These are phyloP conservation scores for Huiozyma sinensis DNA, from an alignment of 805 yeast species.

Conservation along the genomic window DNA sequence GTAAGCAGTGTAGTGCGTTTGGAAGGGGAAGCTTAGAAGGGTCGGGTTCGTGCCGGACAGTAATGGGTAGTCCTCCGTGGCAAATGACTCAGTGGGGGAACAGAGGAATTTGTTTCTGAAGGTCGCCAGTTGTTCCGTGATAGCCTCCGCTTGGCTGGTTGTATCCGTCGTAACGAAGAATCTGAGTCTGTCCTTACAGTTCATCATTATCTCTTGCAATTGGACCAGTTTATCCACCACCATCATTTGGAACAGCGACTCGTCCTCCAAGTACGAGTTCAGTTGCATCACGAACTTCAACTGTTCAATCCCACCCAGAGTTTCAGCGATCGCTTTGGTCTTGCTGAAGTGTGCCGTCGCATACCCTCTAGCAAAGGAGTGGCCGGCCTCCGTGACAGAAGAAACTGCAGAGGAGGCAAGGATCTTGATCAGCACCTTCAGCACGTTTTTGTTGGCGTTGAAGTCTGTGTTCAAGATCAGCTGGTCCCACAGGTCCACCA, in stretches of 20 bases:
- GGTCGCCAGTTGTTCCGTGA: constrained; percentile 21
- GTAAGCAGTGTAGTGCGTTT: constrained; percentile 71
- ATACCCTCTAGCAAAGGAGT: constrained; percentile 61
- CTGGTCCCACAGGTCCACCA: constrained; percentile 59
- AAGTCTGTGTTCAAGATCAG: constrained; percentile 63
- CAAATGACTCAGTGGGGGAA: background rate
- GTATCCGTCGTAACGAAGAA: constrained; percentile 52
- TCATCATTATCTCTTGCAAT: constrained; percentile 37
- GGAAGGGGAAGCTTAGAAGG: constrained; percentile 68
- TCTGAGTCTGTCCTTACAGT: constrained; percentile 30
- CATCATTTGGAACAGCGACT: constrained; percentile 39
- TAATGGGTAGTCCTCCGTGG: constrained; percentile 4
- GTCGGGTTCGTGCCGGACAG: constrained; percentile 26
- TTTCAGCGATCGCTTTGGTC: constrained; percentile 50
- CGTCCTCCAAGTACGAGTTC: constrained; percentile 39
- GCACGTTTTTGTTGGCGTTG: constrained; percentile 47
- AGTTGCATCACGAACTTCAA: constrained; percentile 57
- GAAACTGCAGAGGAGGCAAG: constrained; percentile 70
- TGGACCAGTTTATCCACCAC: constrained; percentile 54
- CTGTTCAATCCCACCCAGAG: constrained; percentile 66
- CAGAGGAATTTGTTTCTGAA: constrained; percentile 6
- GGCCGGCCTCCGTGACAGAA: constrained; percentile 79
- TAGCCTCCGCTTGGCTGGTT: constrained; percentile 20
- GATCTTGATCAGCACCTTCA: constrained; percentile 61
- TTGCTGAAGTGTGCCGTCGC: constrained; percentile 56